Evolutionary conservation across 1,139 yeast genomes (phyloP).

Genomic region (Candida sojae): DNA sequence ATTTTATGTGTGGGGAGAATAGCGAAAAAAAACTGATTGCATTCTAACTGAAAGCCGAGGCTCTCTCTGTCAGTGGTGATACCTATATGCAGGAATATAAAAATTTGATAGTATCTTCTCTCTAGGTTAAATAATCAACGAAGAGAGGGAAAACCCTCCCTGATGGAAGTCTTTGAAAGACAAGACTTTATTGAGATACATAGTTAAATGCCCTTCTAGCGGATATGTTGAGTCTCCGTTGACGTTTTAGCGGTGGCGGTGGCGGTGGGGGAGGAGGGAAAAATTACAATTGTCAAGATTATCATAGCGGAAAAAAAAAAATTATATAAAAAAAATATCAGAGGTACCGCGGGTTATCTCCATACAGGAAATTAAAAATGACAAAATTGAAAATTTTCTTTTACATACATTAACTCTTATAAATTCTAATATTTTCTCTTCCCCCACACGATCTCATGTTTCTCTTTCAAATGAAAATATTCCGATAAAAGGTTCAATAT

Average conservation of each 20-base stretch:
- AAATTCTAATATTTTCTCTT: background rate
- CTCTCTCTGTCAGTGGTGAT: background rate
- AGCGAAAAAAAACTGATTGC: background rate
- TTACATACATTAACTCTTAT: too few species aligned
- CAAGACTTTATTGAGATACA: too few species aligned
- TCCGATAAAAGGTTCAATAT: conserved; percentile 57
- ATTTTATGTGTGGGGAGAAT: conserved; percentile 2
- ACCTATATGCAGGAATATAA: too few species aligned
- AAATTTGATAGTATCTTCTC: too few species aligned
- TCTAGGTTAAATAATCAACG: background rate
- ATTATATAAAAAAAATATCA: too few species aligned
- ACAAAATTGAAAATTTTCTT: too few species aligned
- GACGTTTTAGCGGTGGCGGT: too few species aligned
- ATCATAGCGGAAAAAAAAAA: conserved; percentile 3
- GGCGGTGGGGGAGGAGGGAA: background rate
- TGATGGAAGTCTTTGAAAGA: too few species aligned
- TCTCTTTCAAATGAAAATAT: conserved; percentile 55
- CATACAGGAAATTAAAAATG: background rate
- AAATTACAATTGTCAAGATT: background rate
- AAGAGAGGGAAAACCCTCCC: background rate
- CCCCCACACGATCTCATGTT: conserved; percentile 2
- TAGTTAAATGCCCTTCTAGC: too few species aligned
- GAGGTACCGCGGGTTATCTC: background rate
- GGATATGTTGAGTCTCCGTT: background rate
- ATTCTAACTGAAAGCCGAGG: conserved; percentile 1